Base-by-base conservation (phyloP, 2,329 filamentous ascomycete species). In the Colletotrichum horii region DNA sequence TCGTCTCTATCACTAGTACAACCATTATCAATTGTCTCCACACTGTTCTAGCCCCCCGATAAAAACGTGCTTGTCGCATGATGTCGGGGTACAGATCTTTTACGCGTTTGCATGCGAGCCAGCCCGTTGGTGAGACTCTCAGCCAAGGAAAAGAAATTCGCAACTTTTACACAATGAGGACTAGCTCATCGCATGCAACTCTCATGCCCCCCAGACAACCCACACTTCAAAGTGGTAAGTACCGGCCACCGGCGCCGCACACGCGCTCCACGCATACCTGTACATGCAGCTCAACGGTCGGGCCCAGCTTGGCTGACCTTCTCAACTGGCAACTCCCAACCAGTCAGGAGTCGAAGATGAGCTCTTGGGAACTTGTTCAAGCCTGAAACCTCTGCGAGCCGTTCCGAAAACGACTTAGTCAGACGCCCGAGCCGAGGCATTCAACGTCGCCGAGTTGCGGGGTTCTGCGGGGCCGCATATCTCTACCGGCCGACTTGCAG, bases 401-500 rank as follows among this genome's bases (percentile, higher is more conserved):
- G 43, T 56, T 26, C 69, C 43, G 8, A 36, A 71, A 71, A 36
- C 14, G 69, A 71, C 32, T 30, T 71, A 58, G 48, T 43, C 32
- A 22, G 43, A 16, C 32, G 24, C n/a, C 48, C 28, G 32, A 70
- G 66, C 70, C 70, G 70, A 73, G 70, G 70, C 70, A 73, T 69
- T 32, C 65, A 64, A 69, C 36, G 56, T 69, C 26, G 24, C 22
- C 38, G 22, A n/a, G 30, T 73, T 73, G 70, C 70, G 70, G 70
- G 65, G 70, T 28, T 52, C 55, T 69, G 65, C 65, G 38, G 56
- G 65, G 70, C 24, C 62, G 70, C 65, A 69, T 66, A 38, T 73
- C 66, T 73, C 70, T 73, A 61, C 65, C 70, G 70, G 70, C 56
- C 56, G 48, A 32, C 34, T 34, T 26, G 70, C 70, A 67, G 55